A percentile compares a stretch with the other conserved stretches of the same genome.
Conservation (phyloP, 805 yeast genomes). For the Candida taoyuanica region DNA sequence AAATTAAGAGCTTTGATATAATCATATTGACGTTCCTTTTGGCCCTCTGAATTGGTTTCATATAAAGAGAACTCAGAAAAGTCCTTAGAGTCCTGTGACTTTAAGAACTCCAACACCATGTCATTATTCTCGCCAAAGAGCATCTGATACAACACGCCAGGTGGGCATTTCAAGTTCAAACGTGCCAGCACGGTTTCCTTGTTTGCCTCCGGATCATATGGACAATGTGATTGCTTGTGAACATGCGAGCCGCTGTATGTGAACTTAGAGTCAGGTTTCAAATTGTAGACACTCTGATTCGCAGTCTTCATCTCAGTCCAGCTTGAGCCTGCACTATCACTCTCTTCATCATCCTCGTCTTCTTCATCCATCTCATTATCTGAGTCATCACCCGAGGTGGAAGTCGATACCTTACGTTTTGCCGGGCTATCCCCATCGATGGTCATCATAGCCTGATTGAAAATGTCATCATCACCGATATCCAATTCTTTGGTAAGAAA, state of each 20-base stretch:
- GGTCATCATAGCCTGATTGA: slow-evolving; percentile 38
- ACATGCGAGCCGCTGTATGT: slow-evolving; percentile 58
- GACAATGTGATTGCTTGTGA: slow-evolving; percentile 54
- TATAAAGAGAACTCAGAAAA: slow-evolving; percentile 32
- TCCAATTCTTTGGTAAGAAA: slow-evolving; percentile 18
- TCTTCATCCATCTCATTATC: slow-evolving; percentile 28
- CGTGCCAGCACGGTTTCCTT: slow-evolving; percentile 51
- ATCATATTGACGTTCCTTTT: slow-evolving; percentile 47
- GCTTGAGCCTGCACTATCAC: slow-evolving; percentile 13
- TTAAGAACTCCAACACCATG: slow-evolving; percentile 40
- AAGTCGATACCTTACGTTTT: slow-evolving; percentile 17
- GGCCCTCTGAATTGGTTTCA: slow-evolving; percentile 35
- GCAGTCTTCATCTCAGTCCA: slow-evolving; percentile 10
- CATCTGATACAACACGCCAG: slow-evolving; percentile 68
- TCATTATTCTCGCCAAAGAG: slow-evolving; percentile 59
- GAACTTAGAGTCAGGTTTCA: slow-evolving; percentile 37
- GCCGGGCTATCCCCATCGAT: slow-evolving; percentile 36
- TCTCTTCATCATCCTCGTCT: slow-evolving; percentile 19
- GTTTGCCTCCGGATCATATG: slow-evolving; percentile 38
- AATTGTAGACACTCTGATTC: slow-evolving; percentile 28
- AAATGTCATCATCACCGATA: slow-evolving; percentile 23
- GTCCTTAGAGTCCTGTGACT: slow-evolving; percentile 34
- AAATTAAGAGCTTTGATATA: slow-evolving; percentile 74
- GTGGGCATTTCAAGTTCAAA: slow-evolving; percentile 58
- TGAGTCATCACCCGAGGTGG: slow-evolving; percentile 25